These are phyloP conservation scores for Diospyros lotus DNA, from an alignment of 148 eudicot genomes.

Conservation along the genomic window DNA sequence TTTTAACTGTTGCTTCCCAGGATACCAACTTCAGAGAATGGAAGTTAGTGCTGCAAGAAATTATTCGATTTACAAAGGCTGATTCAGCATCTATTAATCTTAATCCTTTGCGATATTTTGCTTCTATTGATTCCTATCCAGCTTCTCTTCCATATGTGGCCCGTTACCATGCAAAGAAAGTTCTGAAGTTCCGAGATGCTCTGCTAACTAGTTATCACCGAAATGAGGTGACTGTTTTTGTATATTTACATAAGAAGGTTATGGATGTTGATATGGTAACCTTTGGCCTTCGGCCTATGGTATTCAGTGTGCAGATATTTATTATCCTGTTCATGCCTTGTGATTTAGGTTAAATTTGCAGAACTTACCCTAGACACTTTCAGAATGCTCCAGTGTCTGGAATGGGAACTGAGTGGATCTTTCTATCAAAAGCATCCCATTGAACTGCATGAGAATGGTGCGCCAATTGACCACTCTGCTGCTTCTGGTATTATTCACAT, in stretches of 20 bases:
- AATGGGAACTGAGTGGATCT: constrained; percentile 98
- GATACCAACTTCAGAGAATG: constrained; percentile 86
- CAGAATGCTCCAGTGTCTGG: constrained; percentile 96
- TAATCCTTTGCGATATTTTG: constrained; percentile 79
- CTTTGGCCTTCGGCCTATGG: neutral
- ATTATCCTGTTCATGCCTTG: constrained; percentile 9
- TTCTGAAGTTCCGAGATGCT: constrained; percentile 83
- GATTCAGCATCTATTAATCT: constrained; percentile 38
- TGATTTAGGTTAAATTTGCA: constrained; percentile 80
- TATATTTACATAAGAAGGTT: constrained; percentile 5
- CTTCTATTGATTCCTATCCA: constrained; percentile 68
- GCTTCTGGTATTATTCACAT: constrained; percentile 85
- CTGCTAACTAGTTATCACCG: constrained; percentile 82
- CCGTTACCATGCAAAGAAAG: constrained; percentile 90
- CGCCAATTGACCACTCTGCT: constrained; percentile 57
- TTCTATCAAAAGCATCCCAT: constrained; percentile 61
- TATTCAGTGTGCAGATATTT: constrained; percentile 1
- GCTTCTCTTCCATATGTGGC: constrained; percentile 70
- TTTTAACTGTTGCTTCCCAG: constrained; percentile 32
- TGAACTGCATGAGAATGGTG: constrained; percentile 64
- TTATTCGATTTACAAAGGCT: constrained; percentile 61
- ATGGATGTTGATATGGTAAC: neutral
- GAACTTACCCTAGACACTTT: constrained; percentile 86
- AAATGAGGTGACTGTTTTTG: constrained; percentile 61
- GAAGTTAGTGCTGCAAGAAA: constrained; percentile 90